A percentile compares a stretch with the other conserved stretches of the same genome.
These are phyloP conservation scores for Pseudocohnilembus persalinus DNA, from an alignment of 169 alveolate species.

Conservation along the genomic window DNA sequence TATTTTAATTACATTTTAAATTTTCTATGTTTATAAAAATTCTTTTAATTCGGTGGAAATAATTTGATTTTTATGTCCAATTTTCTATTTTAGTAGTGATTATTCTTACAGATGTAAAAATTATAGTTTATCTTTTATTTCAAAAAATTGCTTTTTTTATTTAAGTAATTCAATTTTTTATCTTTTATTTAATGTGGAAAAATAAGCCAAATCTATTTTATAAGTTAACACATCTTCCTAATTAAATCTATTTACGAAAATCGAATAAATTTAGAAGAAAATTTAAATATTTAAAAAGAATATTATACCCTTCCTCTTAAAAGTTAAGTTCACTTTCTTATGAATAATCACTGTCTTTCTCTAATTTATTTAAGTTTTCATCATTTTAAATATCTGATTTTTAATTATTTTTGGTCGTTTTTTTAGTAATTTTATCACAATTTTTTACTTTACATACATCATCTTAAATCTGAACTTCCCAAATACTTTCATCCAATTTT, in stretches of 20 bases:
- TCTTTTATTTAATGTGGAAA: background rate
- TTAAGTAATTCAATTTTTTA: background rate
- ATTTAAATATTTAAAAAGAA: no score
- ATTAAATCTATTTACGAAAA: background rate
- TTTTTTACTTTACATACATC: no score
- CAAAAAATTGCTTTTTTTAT: background rate
- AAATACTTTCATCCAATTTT: no score
- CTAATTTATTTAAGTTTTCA: background rate
- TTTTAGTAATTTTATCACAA: no score
- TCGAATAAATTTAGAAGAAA: background rate
- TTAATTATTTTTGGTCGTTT: no score
- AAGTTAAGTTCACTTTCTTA: background rate
- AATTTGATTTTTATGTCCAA: background rate
- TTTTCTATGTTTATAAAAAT: background rate
- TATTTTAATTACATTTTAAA: background rate
- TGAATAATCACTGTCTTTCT: background rate
- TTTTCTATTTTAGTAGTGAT: background rate
- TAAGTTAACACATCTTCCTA: background rate
- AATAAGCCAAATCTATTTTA: background rate
- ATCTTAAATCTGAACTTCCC: no score
- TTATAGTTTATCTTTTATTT: background rate
- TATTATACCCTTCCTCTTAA: background rate
- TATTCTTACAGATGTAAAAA: background rate
- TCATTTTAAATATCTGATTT: background rate
- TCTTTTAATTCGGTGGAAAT: background rate